Percentiles rank a stretch among this genome's conserved stretches.
Conservation (phyloP, 2,329 filamentous ascomycete genomes). For the Colletotrichum limetticola region DNA sequence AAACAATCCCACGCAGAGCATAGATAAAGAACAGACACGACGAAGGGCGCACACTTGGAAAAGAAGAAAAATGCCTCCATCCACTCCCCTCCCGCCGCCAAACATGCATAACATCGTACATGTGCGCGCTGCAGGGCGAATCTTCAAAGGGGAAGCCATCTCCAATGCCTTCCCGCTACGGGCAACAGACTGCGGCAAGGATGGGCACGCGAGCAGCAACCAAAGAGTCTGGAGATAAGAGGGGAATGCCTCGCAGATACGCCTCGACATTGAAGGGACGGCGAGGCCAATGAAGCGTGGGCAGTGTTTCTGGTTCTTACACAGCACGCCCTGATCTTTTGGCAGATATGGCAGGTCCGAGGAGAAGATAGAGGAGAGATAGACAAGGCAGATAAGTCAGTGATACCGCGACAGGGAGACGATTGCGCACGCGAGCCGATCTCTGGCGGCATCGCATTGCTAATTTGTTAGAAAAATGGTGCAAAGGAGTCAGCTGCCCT, state of each 20-base stretch:
- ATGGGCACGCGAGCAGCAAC: background rate
- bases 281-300: constrained; percentile 11
- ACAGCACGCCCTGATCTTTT: background rate
- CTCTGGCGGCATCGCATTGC: constrained; percentile 31
- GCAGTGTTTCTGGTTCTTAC: background rate
- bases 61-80: background rate
- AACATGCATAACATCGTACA: constrained; percentile 15
- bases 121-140: background rate
- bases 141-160: constrained; percentile 2
- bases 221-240: constrained; percentile 1
- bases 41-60: background rate
- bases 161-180: background rate
- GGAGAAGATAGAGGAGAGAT: constrained; percentile 22
- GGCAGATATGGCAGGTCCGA: constrained; percentile 33
- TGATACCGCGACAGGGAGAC: constrained; percentile 29
- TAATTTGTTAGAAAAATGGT: constrained; percentile 31
- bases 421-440: constrained; percentile 34
- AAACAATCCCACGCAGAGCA: background rate
- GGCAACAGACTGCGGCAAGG: background rate
- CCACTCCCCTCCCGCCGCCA: background rate
- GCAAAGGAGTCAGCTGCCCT: constrained; percentile 34
- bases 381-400: constrained; percentile 19
- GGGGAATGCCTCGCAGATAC: background rate
- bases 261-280: background rate
- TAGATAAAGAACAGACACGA: constrained; percentile 18